Evolutionary conservation across 2,329 filamentous ascomycete genomes (phyloP), one percentile per base, ranked within the genome.

Genomic region (Fusarium fracticaudum): DNA sequence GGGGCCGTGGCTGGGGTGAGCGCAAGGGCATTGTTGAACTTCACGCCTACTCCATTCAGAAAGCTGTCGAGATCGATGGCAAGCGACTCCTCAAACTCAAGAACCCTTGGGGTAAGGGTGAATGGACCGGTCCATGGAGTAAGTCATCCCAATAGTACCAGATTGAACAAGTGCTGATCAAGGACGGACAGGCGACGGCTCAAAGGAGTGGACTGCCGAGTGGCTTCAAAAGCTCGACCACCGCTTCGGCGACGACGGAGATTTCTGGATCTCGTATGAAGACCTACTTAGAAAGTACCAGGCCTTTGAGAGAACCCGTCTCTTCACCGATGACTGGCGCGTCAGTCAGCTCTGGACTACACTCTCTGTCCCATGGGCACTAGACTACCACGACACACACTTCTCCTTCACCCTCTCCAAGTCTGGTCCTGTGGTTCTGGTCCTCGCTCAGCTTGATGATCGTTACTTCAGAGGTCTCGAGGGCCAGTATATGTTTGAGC

Each of bases 111-210:
- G 94, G 94, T 3, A 90, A 91, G 72, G 90, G 89, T 38, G 94
- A 95, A 81, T 96, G 94, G 93, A 92, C 89, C 37, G 94, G 94
- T 4, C 86, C 93, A 4, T 96, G 94, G 93, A 91, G 89, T 79
- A 69, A 75, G 81, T 73, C 5, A n/a, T 11, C 13, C 15, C 8
- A 3, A 15, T 5, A 8, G 17, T 37, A 7, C 20, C 3, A 24
- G 0, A 38, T 4, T 3, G 1, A 20, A 44, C 13, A 12, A 29
- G 12, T 55, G 20, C 77, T 82, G 22, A 82, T 29, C 10, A 41
- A 45, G 2, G 35, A 3, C 22, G 2, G 35, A 3, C 22, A 84
- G 87, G 86, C 8, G 94, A 96, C 78, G 94, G 94, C 1, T 94
- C 92, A 12, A 93, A 94, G 77, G 91, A 96, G 81, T 97, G 94